Conservation (phyloP, 164 flowering plant species). For the Malania oleifera region DNA sequence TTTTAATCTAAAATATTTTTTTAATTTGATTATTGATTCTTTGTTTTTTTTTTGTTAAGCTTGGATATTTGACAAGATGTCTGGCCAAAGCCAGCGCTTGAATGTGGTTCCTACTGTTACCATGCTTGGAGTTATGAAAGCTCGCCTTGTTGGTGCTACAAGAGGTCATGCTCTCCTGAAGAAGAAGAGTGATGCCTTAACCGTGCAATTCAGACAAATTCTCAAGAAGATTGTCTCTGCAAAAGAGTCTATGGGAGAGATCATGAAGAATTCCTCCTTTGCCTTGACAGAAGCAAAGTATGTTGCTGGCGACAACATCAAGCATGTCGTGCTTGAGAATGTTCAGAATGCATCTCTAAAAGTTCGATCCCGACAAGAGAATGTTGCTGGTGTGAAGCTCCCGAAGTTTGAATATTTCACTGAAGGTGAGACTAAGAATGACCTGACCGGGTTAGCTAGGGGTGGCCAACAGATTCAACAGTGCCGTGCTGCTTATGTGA, state of each 20-base stretch:
- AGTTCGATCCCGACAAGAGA: constrained; percentile 77
- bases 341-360: constrained; percentile 69
- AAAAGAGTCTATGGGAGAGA: constrained; percentile 88
- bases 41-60: too few relatives aligned
- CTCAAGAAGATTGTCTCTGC: constrained; percentile 82
- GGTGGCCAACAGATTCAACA: constrained; percentile 94
- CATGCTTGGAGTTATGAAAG: constrained; percentile 81
- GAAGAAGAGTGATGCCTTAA: constrained; percentile 95
- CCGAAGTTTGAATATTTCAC: constrained; percentile 81
- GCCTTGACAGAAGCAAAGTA: constrained; percentile 90
- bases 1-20: too few relatives aligned
- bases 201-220: constrained; percentile 84
- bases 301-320: constrained; percentile 91
- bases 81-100: constrained; percentile 82
- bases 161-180: constrained; percentile 95
- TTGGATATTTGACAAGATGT: too few relatives aligned
- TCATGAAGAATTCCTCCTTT: constrained; percentile 84
- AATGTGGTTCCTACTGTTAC: constrained; percentile 96
- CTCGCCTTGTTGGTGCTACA: constrained; percentile 91
- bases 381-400: constrained; percentile 91
- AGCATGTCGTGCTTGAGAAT: constrained; percentile 82
- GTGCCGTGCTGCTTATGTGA: constrained; percentile 76
- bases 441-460: constrained; percentile 85
- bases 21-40: too few relatives aligned
- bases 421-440: constrained; percentile 90